These are phyloP conservation scores for Phenoliferia sp. DNA, from an alignment of 1,284 basidiomycete species.

Conservation along the genomic window DNA sequence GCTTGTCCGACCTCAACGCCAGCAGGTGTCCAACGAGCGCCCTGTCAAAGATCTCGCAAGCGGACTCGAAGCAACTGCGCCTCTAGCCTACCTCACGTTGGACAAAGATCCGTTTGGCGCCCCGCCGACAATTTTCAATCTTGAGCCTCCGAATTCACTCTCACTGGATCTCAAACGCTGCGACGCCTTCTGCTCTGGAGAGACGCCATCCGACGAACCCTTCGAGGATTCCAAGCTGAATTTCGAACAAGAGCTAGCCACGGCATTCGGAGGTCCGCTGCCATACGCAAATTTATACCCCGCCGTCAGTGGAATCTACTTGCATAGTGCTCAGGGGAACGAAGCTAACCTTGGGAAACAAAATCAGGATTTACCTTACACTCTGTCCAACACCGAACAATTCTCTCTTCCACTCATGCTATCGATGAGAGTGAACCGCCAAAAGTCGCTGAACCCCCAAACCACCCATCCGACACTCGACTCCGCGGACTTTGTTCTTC, in stretches of 20 bases:
- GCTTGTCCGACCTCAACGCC: too few species aligned
- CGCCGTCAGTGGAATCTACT: background rate
- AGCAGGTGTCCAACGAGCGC: too few species aligned
- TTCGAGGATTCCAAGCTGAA: too few species aligned
- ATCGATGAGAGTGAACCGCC: background rate
- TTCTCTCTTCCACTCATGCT: background rate
- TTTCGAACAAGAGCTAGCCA: background rate
- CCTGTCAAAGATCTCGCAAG: too few species aligned
- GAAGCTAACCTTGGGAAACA: constrained; percentile 16
- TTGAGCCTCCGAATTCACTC: background rate
- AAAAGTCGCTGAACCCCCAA: background rate
- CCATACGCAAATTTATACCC: background rate
- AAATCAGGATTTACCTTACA: background rate
- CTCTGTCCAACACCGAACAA: background rate
- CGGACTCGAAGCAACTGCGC: too few species aligned
- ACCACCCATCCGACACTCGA: background rate
- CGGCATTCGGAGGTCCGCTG: background rate
- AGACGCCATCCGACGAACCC: background rate
- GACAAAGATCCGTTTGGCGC: background rate
- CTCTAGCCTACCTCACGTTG: too few species aligned
- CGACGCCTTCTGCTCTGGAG: background rate
- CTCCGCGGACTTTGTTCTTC: background rate
- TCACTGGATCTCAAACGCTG: background rate
- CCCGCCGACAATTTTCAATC: constrained; percentile 6
- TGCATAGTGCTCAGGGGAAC: constrained; percentile 38